Conservation (phyloP, 305 asterid genomes). For the Plantago coronopus region DNA sequence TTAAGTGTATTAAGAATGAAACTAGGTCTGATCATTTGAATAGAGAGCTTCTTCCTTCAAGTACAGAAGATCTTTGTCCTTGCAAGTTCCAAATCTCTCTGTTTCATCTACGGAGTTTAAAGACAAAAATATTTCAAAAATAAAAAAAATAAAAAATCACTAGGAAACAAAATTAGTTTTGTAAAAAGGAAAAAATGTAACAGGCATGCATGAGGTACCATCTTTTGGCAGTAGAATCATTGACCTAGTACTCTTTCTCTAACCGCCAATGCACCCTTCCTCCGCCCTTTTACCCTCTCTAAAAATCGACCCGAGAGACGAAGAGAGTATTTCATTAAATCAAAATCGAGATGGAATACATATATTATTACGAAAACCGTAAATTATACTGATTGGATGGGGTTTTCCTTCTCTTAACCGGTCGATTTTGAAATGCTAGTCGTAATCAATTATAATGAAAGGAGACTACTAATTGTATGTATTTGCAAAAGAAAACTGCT, state of each 20-base stretch:
- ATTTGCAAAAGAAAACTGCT: background rate
- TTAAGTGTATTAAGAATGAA: too few relatives aligned
- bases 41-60: constrained; percentile 25
- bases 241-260: constrained; percentile 47
- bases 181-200: constrained; percentile 13
- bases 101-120: constrained; percentile 45
- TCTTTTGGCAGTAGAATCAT: constrained; percentile 42
- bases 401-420: too few relatives aligned
- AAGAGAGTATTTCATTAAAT: too few relatives aligned
- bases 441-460: too few relatives aligned
- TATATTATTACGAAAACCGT: too few relatives aligned
- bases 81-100: constrained; percentile 21
- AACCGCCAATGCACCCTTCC: constrained; percentile 57
- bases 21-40: constrained; percentile 10
- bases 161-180: constrained; percentile 25
- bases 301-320: too few relatives aligned
- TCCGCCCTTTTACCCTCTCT: constrained; percentile 37
- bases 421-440: too few relatives aligned
- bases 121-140: constrained; percentile 12
- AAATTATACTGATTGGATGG: too few relatives aligned
- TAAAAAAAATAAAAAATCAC: background rate
- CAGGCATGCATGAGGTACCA: constrained; percentile 33
- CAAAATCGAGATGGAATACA: too few relatives aligned
- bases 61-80: constrained; percentile 55
- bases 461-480: too few relatives aligned